phyloP scores from a whole-genome alignment of 106 monocot species.

The Posidonia australis region DNA sequence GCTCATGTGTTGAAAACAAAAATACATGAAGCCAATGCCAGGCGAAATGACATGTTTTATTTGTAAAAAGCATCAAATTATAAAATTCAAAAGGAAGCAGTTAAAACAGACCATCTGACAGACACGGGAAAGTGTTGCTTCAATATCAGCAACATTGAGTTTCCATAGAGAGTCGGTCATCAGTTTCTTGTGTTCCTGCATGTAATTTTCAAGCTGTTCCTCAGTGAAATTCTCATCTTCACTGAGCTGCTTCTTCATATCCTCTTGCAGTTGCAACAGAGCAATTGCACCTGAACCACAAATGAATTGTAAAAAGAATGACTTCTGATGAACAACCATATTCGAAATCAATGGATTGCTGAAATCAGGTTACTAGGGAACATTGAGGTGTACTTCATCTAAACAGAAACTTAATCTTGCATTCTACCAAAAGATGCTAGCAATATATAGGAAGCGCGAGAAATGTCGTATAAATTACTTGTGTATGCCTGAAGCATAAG shows the following conservation, averaged over 20 bases:
- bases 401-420: too few species aligned
- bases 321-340: not conserved
- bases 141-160: constrained; percentile 97
- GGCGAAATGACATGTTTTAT: not conserved
- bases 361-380: too few species aligned
- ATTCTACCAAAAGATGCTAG: too few species aligned
- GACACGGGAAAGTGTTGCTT: constrained; percentile 77
- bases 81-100: not conserved
- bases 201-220: constrained; percentile 73
- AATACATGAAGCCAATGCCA: not conserved
- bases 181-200: constrained; percentile 69
- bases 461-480: not conserved
- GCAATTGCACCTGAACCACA: constrained; percentile 66
- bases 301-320: not conserved
- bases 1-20: not conserved
- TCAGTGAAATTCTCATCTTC: constrained; percentile 72
- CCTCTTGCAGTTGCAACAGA: constrained; percentile 92
- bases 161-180: constrained; percentile 98
- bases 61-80: too few species aligned
- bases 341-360: not conserved
- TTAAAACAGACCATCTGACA: constrained; percentile 71
- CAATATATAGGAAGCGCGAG: too few species aligned
- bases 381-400: too few species aligned
- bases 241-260: constrained; percentile 82
- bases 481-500: not conserved